Base-by-base conservation (phyloP, 768 basidiomycete species). In the Polyporus arcularius region DNA sequence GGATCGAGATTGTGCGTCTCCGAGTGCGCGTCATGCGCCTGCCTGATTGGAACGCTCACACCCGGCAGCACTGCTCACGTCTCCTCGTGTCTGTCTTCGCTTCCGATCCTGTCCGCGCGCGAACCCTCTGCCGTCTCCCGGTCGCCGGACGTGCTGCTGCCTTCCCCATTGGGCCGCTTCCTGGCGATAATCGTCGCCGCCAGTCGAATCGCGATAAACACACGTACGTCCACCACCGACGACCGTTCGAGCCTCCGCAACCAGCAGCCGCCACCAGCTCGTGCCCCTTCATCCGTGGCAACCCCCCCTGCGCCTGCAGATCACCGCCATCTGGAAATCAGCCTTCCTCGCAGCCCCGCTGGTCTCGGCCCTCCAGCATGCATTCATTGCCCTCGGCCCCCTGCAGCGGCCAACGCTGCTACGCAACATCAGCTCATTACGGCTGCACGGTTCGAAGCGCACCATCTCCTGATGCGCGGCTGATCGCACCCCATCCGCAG, bases 71-170 rank as follows among this genome's bases (percentile, higher is more conserved):
- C 59, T 39, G 62, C 57, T 58, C 53, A 53, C 55, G 62, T 57
- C 57, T 63, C 53, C 57, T 55, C 53, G 49, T 56, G 62, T 59
- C 53, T 50, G 51, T 53, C 51, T 49, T 63, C 62, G 62, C 62
- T 58, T 63, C 62, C 62, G 62, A 63, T 57, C 62, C 28, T 55
- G 62, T 49, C 62, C 58, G 61, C 53, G 61, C 57, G 43, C 51
- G 35, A 56, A 57, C 56, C 43, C 55, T 62, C 61, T 57, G 51
- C 55, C 59, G 47, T 38, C 42, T 28, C 60, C 60, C 46, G 61
- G 52, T 55, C n/a, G 11, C 53, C 62, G 57, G 54, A 32, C 51
- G 61, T 35, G 57, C 52, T 21, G 16, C 52, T 28, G 14, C 57
- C 53, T 39, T 42, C 51, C 56, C 31, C 53, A 32, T 54, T 49